Evolutionary conservation across 2,329 filamentous ascomycete genomes (phyloP).

Genomic region (Talaromyces sp.): DNA sequence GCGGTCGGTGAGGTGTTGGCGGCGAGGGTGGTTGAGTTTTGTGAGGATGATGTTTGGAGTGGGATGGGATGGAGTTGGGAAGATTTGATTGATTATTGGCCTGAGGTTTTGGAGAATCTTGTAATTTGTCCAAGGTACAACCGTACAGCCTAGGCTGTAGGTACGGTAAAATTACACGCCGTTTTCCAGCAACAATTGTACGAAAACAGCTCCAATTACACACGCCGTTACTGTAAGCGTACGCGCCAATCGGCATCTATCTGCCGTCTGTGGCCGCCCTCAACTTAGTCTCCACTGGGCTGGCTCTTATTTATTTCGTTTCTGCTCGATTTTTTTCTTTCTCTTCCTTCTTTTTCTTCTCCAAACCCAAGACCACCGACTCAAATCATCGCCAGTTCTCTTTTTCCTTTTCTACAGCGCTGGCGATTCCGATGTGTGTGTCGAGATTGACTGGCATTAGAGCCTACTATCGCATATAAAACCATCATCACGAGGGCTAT

Average conservation of each 20-base stretch:
- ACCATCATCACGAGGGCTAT: slow-evolving; percentile 70
- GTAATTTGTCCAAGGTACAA: slow-evolving; percentile 6
- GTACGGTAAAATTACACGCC: not conserved
- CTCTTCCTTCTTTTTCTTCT: slow-evolving; percentile 34
- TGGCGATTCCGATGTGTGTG: slow-evolving; percentile 70
- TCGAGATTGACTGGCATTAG: slow-evolving; percentile 59
- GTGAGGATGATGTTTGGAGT: slow-evolving; percentile 8
- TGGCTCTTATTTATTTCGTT: slow-evolving; percentile 29
- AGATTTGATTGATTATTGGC: slow-evolving; percentile 15
- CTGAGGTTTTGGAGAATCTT: slow-evolving; percentile 13
- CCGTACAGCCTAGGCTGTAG: not conserved
- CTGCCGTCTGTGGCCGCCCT: slow-evolving; percentile 19
- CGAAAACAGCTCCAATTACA: slow-evolving; percentile 6
- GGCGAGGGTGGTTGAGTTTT: slow-evolving; percentile 3
- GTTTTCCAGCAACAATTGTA: not conserved
- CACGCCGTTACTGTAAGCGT: not conserved
- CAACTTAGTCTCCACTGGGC: slow-evolving; percentile 21
- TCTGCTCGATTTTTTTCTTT: slow-evolving; percentile 23
- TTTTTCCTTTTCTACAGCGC: slow-evolving; percentile 53
- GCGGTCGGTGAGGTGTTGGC: not conserved
- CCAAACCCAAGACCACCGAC: slow-evolving; percentile 64
- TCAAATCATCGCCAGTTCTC: slow-evolving; percentile 69
- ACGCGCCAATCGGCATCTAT: slow-evolving; percentile 19
- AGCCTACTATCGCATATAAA: slow-evolving; percentile 65
- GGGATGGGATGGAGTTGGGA: slow-evolving; percentile 14